Evolutionary conservation across 1,284 basidiomycete species (phyloP).

Genomic region (Heterobasidion parviporum): DNA sequence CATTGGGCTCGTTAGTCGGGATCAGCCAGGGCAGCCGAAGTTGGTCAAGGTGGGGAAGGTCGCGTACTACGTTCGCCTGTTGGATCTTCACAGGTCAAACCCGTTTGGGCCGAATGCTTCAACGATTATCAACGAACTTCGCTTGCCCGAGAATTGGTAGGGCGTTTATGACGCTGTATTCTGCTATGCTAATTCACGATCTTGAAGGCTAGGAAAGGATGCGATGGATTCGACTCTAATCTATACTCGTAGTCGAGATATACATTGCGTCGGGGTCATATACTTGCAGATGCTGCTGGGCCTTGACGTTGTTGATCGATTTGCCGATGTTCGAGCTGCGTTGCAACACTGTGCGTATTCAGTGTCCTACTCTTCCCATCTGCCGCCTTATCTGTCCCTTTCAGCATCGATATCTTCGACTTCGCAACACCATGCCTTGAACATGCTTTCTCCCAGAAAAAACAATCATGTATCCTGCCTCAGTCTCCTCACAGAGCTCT

Average conservation of each 20-base stretch:
- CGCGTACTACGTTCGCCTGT: conserved; percentile 52
- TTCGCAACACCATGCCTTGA: conserved; percentile 40
- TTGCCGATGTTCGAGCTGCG: conserved; percentile 24
- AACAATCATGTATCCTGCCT: conserved; percentile 38
- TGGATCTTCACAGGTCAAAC: conserved; percentile 70
- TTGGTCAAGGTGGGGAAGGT: conserved; percentile 59
- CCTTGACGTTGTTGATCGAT: conserved; percentile 47
- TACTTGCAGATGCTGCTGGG: conserved; percentile 74
- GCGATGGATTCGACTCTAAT: conserved; percentile 60
- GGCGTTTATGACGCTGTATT: conserved; percentile 5
- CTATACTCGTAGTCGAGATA: conserved; percentile 65
- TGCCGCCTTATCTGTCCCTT: not conserved
- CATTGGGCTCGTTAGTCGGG: conserved; percentile 48
- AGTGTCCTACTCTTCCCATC: not conserved
- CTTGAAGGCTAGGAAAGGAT: conserved; percentile 55
- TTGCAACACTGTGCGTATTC: conserved; percentile 12
- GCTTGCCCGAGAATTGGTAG: conserved; percentile 55
- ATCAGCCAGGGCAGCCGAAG: conserved; percentile 42
- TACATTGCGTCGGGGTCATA: conserved; percentile 67
- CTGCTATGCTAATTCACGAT: not conserved
- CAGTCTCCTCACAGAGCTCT: conserved; percentile 31
- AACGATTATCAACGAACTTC: conserved; percentile 29
- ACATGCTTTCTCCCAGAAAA: conserved; percentile 58
- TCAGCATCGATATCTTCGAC: conserved; percentile 43
- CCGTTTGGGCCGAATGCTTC: conserved; percentile 42